Conservation (phyloP, 192 early-diverging fungal genomes). For the Backusella sp. region DNA sequence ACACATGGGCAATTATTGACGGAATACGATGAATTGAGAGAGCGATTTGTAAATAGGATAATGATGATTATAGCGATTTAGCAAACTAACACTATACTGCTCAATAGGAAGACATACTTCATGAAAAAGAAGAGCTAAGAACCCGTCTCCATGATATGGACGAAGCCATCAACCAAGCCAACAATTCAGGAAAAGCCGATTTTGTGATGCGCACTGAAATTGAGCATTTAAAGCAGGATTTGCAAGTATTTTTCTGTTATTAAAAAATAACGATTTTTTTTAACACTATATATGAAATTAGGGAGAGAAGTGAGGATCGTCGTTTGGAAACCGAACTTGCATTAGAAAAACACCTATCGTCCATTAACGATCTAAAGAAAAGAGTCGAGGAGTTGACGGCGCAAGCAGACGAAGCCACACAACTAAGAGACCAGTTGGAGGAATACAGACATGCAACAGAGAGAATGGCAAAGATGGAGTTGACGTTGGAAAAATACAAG, state of each 20-base stretch:
- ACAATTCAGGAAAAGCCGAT: slow-evolving; percentile 79
- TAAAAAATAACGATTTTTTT: background rate
- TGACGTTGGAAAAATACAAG: slow-evolving; percentile 95
- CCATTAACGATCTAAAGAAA: slow-evolving; percentile 63
- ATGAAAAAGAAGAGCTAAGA: slow-evolving; percentile 72
- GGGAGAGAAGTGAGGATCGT: slow-evolving; percentile 74
- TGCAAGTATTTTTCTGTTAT: slow-evolving; percentile 49
- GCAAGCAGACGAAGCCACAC: slow-evolving; percentile 72
- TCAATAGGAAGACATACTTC: slow-evolving; percentile 66
- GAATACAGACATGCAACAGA: slow-evolving; percentile 90
- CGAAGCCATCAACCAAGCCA: slow-evolving; percentile 61
- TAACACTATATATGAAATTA: slow-evolving; percentile 18
- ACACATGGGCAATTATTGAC: slow-evolving; percentile 44
- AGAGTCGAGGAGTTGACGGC: slow-evolving; percentile 49
- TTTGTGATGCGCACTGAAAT: slow-evolving; percentile 86
- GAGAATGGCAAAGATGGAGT: slow-evolving; percentile 88
- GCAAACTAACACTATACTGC: no score
- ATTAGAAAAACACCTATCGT: slow-evolving; percentile 54
- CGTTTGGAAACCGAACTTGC: slow-evolving; percentile 67
- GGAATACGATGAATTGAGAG: slow-evolving; percentile 52
- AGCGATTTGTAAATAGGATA: slow-evolving; percentile 30
- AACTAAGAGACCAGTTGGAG: slow-evolving; percentile 86
- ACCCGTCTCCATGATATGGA: slow-evolving; percentile 79
- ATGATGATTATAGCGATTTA: no score
- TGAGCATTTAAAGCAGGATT: slow-evolving; percentile 79